These are phyloP conservation scores for Stramenopiles sp. DNA, from an alignment of 352 stramenopile genomes.

Conservation along the genomic window DNA sequence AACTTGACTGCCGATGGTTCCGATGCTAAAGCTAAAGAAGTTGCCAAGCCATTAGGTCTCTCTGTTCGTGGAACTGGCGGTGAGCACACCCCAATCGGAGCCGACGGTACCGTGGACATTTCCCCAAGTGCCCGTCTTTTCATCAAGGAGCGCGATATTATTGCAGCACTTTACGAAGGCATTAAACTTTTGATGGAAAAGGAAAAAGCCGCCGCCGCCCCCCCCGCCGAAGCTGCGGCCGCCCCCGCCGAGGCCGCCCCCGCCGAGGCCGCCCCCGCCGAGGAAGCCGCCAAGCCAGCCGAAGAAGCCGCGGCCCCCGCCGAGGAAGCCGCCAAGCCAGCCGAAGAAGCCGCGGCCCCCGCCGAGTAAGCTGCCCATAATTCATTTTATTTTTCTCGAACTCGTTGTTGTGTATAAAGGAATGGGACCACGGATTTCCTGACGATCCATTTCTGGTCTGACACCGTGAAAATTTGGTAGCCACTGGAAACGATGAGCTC, in stretches of 20 bases:
- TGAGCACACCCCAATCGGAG: constrained; percentile 56
- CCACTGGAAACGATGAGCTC: too few relatives aligned
- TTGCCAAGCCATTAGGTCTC: constrained; percentile 51
- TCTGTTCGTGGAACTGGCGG: constrained; percentile 47
- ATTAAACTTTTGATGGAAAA: constrained; percentile 57
- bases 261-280: neutral
- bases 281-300: neutral
- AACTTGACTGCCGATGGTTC: constrained; percentile 54
- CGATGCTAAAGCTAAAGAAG: constrained; percentile 43
- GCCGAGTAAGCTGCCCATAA: too few relatives aligned
- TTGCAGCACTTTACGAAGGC: constrained; percentile 59
- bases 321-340: neutral
- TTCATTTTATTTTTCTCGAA: too few relatives aligned
- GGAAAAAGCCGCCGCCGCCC: constrained; percentile 33
- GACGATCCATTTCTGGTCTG: too few relatives aligned
- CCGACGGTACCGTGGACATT: constrained; percentile 55
- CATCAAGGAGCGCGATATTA: constrained; percentile 63
- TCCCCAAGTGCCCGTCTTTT: constrained; percentile 60
- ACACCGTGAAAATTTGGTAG: too few relatives aligned
- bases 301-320: neutral
- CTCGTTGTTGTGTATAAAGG: too few relatives aligned
- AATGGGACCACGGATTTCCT: too few relatives aligned
- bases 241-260: neutral
- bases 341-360: neutral
- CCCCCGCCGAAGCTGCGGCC: neutral